These are phyloP conservation scores for Emiliania huxleyi DNA, from an alignment of 78 protist genomes.

Conservation along the genomic window DNA sequence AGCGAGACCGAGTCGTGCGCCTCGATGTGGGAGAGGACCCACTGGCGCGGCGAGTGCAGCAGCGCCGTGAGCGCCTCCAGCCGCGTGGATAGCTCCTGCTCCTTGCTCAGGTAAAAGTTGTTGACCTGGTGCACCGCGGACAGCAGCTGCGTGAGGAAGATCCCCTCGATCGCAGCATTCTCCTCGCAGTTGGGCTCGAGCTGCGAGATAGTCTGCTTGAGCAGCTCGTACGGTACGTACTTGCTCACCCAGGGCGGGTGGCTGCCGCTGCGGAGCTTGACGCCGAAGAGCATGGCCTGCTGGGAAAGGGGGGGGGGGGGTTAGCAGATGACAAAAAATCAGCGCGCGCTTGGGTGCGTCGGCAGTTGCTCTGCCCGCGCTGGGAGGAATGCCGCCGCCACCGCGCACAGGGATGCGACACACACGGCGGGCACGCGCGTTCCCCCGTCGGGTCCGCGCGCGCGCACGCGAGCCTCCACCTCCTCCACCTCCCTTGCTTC, in stretches of 20 bases:
- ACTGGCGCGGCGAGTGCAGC: background rate
- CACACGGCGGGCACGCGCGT: too few species aligned
- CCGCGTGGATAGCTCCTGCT: background rate
- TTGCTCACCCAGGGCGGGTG: background rate
- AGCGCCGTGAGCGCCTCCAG: background rate
- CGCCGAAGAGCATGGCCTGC: too few species aligned
- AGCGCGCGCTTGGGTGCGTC: too few species aligned
- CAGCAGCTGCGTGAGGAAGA: background rate
- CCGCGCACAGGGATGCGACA: too few species aligned
- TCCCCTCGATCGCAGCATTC: background rate
- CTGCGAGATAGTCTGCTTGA: background rate
- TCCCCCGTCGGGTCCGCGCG: too few species aligned
- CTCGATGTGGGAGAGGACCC: background rate
- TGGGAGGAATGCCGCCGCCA: too few species aligned
- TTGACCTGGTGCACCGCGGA: background rate
- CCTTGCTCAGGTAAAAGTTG: background rate
- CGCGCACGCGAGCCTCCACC: too few species aligned
- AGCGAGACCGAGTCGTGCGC: background rate
- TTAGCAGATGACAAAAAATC: too few species aligned
- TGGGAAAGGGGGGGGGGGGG: too few species aligned
- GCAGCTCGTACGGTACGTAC: background rate
- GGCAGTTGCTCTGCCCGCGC: too few species aligned
- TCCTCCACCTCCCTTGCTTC: too few species aligned
- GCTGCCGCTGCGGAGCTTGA: too few species aligned
- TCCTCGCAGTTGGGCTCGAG: background rate